Evolutionary conservation across 1,284 basidiomycete species (phyloP).

Genomic region (Cutaneotrichosporon arboriforme): DNA sequence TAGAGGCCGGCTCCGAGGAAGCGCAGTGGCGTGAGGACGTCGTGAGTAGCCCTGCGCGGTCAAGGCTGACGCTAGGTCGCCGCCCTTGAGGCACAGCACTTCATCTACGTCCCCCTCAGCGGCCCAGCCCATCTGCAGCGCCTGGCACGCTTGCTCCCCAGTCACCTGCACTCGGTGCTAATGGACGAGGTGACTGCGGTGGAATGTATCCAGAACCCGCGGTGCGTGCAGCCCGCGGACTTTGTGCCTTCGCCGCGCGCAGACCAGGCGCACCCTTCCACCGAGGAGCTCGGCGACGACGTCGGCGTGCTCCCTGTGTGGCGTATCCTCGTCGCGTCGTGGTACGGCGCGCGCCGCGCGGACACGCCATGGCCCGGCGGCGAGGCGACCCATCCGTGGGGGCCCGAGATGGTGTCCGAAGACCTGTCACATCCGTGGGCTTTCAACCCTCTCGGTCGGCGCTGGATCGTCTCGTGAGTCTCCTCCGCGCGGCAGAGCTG

Average conservation of each 20-base stretch:
- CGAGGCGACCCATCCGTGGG: too few species aligned
- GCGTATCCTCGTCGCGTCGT: constrained; percentile 3
- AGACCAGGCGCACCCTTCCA: neutral
- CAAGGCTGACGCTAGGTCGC: neutral
- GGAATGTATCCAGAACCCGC: constrained; percentile 10
- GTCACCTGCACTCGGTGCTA: constrained; percentile 3
- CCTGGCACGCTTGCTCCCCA: neutral
- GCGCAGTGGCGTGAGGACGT: neutral
- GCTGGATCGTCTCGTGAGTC: constrained; percentile 4
- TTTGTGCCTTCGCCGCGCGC: neutral
- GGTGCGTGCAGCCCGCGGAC: constrained; percentile 1
- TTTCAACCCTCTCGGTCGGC: constrained; percentile 5
- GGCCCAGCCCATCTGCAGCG: too few species aligned
- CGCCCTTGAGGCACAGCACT: neutral
- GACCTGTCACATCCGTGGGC: neutral
- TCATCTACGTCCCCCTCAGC: neutral
- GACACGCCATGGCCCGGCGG: too few species aligned
- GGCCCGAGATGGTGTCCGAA: too few species aligned
- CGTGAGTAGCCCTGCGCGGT: neutral
- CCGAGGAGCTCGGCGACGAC: neutral
- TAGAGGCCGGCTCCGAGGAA: too few species aligned
- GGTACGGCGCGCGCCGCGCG: neutral
- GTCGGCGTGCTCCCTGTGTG: neutral
- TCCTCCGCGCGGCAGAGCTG: neutral
- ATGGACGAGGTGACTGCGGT: constrained; percentile 4